These are phyloP conservation scores for Tricladium varicosporioides DNA, from an alignment of 2,329 filamentous ascomycete genomes.

Conservation along the genomic window DNA sequence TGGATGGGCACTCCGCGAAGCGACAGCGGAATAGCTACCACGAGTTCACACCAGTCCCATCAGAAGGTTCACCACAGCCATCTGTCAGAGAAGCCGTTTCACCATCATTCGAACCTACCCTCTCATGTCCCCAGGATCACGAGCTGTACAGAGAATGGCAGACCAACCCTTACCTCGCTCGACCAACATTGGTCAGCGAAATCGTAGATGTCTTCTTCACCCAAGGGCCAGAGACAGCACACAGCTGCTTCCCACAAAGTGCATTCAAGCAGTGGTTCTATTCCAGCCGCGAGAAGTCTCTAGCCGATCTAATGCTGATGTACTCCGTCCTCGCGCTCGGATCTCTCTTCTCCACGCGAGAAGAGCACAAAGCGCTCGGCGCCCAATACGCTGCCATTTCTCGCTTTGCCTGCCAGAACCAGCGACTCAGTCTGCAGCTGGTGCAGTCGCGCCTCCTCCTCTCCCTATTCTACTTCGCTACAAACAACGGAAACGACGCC, in stretches of 20 bases:
- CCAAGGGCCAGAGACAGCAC: constrained; percentile 53
- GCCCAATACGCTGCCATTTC: constrained; percentile 53
- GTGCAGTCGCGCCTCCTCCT: constrained; percentile 67
- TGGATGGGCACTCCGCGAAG: constrained; percentile 30
- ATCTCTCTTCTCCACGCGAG: constrained; percentile 49
- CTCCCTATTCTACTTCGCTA: constrained; percentile 63
- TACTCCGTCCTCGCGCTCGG: constrained; percentile 59
- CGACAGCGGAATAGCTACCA: constrained; percentile 31
- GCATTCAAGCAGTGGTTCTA: constrained; percentile 55
- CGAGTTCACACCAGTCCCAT: constrained; percentile 32
- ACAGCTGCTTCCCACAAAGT: constrained; percentile 53
- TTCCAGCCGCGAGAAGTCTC: constrained; percentile 43
- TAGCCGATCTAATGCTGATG: constrained; percentile 57
- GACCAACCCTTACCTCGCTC: constrained; percentile 50
- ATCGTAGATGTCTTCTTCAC: constrained; percentile 56
- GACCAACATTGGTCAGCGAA: constrained; percentile 48
- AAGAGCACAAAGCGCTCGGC: constrained; percentile 43
- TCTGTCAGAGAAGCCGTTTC: constrained; percentile 24
- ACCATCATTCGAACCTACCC: constrained; percentile 20
- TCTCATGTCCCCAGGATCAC: constrained; percentile 14
- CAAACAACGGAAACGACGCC: constrained; percentile 56
- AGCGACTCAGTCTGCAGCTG: constrained; percentile 58
- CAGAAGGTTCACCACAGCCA: constrained; percentile 30
- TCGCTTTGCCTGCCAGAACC: constrained; percentile 53
- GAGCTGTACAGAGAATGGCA: constrained; percentile 27